Base-by-base conservation (phyloP, 495 filamentous ascomycete species). In the Poronia punctata region DNA sequence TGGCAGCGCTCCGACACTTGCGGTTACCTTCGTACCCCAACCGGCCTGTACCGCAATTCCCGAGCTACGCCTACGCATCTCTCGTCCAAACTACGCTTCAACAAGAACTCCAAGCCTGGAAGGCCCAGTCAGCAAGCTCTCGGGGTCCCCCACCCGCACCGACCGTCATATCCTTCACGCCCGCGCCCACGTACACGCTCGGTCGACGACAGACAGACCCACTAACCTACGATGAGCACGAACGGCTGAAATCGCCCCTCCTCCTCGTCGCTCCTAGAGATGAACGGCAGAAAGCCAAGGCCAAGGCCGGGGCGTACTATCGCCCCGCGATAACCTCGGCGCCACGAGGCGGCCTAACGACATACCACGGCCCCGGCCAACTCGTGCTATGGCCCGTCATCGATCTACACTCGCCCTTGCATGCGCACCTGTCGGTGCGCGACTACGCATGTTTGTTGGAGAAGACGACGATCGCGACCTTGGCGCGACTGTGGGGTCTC, bases 311-410 rank as follows among this genome's bases (percentile, higher is more conserved):
- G n/a, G n/a, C n/a, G n/a, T n/a, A n/a, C n/a, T n/a, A n/a, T n/a
- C n/a, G n/a, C n/a, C 84, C 86, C 14, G 74, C 79, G 14, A 72
- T 93, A 50, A 57, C 76, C 26, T 70, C 79, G 38, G 81, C 87
- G 5, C 74, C 81, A 6, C 80, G 92, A 31, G 92, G 92, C 48
- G 92, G 92, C 0, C 84, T 92, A 43, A 89, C 84, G 0, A 97
- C 92, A 4, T 98, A 94, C 67, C 92, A 98, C 56, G 92, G 92
- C 0, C 92, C 92, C 0, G 92, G 92, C 0, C 92, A 98, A 57
- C 64, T 90, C 44, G 85, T 95, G 17, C 80, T 86, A 9, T 98
- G 94, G 61, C 86, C 90, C 10, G 78, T 97, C 26, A 61, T 92
- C 15, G 86, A 94, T 54, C 70, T 96, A 12, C 51, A 53, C 11